Conservation (phyloP, 2,329 filamentous ascomycete genomes). For the Exophiala bonariae region DNA sequence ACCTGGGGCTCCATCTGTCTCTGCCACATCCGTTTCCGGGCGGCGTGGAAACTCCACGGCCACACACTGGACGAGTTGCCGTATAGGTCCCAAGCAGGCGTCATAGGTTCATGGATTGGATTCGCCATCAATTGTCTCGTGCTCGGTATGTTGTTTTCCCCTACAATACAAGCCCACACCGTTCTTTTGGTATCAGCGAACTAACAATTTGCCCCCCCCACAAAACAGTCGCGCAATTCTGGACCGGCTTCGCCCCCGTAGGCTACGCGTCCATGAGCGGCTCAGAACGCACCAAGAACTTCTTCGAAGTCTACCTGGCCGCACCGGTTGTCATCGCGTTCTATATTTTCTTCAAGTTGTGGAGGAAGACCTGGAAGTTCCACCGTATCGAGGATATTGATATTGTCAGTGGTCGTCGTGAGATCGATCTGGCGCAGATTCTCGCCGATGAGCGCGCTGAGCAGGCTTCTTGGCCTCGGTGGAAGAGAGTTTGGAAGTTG, state of each 20-base stretch:
- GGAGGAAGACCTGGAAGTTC: constrained; percentile 66
- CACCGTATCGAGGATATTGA: constrained; percentile 78
- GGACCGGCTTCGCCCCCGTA: constrained; percentile 31
- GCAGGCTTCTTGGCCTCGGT: constrained; percentile 67
- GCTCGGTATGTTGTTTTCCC: no score
- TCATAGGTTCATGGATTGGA: constrained; percentile 64
- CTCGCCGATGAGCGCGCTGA: constrained; percentile 79
- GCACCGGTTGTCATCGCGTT: constrained; percentile 39
- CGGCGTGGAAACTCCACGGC: constrained; percentile 59
- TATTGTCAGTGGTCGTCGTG: constrained; percentile 77
- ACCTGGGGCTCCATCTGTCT: constrained; percentile 70
- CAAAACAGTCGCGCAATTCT: constrained; percentile 55
- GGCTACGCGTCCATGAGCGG: constrained; percentile 28
- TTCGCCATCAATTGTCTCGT: constrained; percentile 57
- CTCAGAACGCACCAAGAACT: constrained; percentile 26
- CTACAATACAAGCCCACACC: no score
- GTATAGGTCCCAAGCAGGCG: constrained; percentile 61
- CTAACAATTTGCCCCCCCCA: no score
- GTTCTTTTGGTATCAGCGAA: no score
- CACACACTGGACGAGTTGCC: constrained; percentile 64
- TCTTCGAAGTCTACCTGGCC: constrained; percentile 34
- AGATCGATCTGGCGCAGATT: constrained; percentile 77
- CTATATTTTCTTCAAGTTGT: constrained; percentile 75
- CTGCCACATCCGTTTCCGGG: constrained; percentile 67
- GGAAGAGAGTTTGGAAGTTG: constrained; percentile 74